Percentiles rank a stretch among this genome's conserved stretches.
These are phyloP conservation scores for Colletotrichum godetiae DNA, from an alignment of 2,329 filamentous ascomycete species.

Conservation along the genomic window DNA sequence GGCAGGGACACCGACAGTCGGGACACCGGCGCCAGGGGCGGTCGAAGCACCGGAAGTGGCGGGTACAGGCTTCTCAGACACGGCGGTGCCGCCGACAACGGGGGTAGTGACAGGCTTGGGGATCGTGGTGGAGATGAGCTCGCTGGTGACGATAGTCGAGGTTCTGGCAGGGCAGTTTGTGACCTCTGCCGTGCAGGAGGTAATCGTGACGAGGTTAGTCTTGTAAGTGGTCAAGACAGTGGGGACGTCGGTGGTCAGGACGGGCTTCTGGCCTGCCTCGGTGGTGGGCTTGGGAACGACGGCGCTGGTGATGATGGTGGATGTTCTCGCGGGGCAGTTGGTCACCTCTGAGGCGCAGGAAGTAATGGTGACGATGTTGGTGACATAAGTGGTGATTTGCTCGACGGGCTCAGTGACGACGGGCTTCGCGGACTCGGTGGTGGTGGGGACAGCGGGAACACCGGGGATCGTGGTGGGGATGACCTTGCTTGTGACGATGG, in stretches of 20 bases:
- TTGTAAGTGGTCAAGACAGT: slow-evolving; percentile 50
- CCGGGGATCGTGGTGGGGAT: slow-evolving; percentile 6
- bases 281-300: slow-evolving; percentile 36
- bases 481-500: slow-evolving; percentile 38
- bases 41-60: background rate
- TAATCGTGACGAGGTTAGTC: slow-evolving; percentile 56
- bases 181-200: slow-evolving; percentile 61
- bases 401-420: slow-evolving; percentile 9
- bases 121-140: slow-evolving; percentile 45
- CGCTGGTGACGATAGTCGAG: slow-evolving; percentile 50
- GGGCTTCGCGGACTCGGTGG: slow-evolving; percentile 35
- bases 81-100: slow-evolving; percentile 20
- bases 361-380: slow-evolving; percentile 64
- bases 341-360: slow-evolving; percentile 58
- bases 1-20: background rate
- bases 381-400: slow-evolving; percentile 49
- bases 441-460: background rate
- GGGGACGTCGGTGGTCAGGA: slow-evolving; percentile 49
- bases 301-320: slow-evolving; percentile 28
- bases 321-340: slow-evolving; percentile 26
- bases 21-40: background rate
- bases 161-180: slow-evolving; percentile 49
- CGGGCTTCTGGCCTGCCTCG: slow-evolving; percentile 30
- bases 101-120: slow-evolving; percentile 8
- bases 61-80: slow-evolving; percentile 27